Evolutionary conservation across 163 green algal genomes (phyloP).

Genomic region (Coccomyxa subellipsoidea): DNA sequence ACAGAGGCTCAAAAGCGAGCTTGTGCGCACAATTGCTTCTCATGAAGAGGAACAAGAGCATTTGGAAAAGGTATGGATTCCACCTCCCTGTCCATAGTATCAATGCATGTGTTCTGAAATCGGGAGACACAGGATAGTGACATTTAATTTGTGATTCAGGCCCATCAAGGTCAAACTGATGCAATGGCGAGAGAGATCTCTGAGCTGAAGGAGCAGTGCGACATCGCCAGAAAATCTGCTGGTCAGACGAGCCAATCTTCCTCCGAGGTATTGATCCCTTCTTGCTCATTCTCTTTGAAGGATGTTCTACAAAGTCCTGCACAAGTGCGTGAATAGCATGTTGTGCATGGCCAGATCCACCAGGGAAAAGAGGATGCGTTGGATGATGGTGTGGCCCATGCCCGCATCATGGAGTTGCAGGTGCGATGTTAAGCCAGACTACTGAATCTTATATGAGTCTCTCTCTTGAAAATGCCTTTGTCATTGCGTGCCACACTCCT

Average conservation of each 20-base stretch:
- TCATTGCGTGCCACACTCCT: no score
- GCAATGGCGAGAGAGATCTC: background rate
- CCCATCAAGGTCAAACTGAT: background rate
- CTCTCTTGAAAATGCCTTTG: background rate
- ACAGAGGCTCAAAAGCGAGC: background rate
- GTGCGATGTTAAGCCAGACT: background rate
- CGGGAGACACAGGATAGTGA: background rate
- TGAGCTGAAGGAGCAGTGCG: background rate
- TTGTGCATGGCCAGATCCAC: background rate
- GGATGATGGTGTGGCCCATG: conserved; percentile 2
- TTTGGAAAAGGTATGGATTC: background rate
- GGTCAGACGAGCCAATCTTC: background rate
- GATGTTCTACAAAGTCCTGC: no score
- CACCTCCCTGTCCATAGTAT: background rate
- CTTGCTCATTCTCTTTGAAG: no score
- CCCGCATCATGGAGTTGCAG: conserved; percentile 1
- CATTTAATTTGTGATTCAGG: no score
- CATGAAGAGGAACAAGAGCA: background rate
- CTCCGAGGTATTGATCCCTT: background rate
- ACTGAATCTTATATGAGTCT: background rate
- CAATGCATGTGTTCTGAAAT: background rate
- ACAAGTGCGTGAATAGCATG: background rate
- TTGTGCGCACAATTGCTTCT: background rate
- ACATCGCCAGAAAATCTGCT: background rate
- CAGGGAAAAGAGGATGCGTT: background rate